These are phyloP conservation scores for Nakazawaea laoshanensis DNA, from an alignment of 805 yeast species.

Conservation along the genomic window DNA sequence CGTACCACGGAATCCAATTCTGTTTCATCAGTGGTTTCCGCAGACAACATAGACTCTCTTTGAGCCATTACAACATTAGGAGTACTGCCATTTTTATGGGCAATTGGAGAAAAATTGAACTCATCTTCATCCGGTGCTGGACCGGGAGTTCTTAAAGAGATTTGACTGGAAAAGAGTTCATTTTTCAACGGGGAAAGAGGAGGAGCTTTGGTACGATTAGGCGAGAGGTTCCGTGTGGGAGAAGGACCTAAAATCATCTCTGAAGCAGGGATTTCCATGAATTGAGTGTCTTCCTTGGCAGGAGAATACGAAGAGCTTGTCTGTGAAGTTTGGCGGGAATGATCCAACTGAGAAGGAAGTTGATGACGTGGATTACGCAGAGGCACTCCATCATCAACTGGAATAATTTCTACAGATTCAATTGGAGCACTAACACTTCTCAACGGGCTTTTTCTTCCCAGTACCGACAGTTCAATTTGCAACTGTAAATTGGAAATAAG, in stretches of 20 bases:
- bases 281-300: slow-evolving; percentile 6
- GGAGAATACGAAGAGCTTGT: slow-evolving; percentile 9
- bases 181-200: slow-evolving; percentile 12
- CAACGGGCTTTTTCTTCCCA: background rate
- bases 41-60: no score
- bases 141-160: background rate
- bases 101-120: slow-evolving; percentile 16
- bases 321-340: slow-evolving; percentile 3
- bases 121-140: slow-evolving; percentile 17
- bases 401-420: background rate
- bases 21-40: no score
- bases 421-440: slow-evolving; percentile 6
- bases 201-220: slow-evolving; percentile 1
- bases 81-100: slow-evolving; percentile 2
- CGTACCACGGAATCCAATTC: slow-evolving; percentile 10
- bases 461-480: slow-evolving; percentile 3
- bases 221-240: slow-evolving; percentile 6
- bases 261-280: slow-evolving; percentile 5
- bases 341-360: slow-evolving; percentile 2
- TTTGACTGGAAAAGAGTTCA: background rate
- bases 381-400: slow-evolving; percentile 1
- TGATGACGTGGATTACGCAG: slow-evolving; percentile 6
- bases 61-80: no score
- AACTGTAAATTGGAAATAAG: slow-evolving; percentile 9
- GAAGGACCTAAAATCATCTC: slow-evolving; percentile 10